These are phyloP conservation scores for Verticillium zaregamsianum DNA, from an alignment of 2,329 filamentous ascomycete species.

Conservation along the genomic window DNA sequence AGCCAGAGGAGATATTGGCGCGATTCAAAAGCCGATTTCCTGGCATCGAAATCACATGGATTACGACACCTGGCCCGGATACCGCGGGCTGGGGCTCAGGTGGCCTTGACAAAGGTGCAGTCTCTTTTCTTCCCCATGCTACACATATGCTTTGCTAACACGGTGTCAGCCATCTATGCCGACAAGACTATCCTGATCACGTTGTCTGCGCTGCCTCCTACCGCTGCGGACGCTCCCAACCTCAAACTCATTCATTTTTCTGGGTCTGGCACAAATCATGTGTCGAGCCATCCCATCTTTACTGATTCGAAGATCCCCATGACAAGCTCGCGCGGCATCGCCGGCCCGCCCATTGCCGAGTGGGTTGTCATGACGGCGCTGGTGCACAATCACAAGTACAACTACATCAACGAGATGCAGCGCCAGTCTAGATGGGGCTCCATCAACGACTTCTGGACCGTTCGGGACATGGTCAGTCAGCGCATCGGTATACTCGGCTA, in stretches of 20 bases:
- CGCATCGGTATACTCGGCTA: conserved; percentile 39
- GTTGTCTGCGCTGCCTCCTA: background rate
- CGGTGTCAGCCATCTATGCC: background rate
- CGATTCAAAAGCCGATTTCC: background rate
- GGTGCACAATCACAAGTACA: conserved; percentile 25
- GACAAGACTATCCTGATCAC: conserved; percentile 1
- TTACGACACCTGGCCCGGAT: background rate
- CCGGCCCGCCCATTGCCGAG: conserved; percentile 33
- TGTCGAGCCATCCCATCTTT: background rate
- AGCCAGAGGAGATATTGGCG: background rate
- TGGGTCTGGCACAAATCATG: background rate
- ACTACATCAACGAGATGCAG: conserved; percentile 22
- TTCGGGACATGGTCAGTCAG: conserved; percentile 26
- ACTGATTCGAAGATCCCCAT: background rate
- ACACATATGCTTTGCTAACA: background rate
- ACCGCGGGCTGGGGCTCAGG: background rate
- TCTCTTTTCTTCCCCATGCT: background rate
- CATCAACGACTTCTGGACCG: conserved; percentile 10
- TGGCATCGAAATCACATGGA: background rate
- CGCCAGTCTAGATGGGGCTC: conserved; percentile 21
- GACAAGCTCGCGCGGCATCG: conserved; percentile 1
- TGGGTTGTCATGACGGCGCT: conserved; percentile 35
- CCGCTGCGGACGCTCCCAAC: background rate
- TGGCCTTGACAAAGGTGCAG: background rate
- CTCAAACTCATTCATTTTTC: conserved; percentile 1